Evolutionary conservation across 768 basidiomycete species (phyloP).

Genomic region (Macrolepiota albuminosa): DNA sequence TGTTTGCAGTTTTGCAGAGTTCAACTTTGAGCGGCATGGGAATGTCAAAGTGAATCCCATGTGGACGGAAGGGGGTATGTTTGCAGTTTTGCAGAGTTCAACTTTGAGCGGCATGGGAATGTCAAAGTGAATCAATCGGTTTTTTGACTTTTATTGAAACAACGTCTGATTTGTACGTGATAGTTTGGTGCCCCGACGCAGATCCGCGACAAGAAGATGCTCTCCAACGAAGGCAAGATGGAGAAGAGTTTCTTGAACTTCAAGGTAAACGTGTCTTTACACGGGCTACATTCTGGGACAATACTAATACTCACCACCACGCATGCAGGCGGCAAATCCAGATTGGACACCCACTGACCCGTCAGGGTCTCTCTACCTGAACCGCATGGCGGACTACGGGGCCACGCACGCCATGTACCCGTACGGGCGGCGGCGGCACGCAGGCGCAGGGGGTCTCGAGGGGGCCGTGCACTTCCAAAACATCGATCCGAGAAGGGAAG

Average conservation of each 20-base stretch:
- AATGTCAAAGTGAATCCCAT: constrained; percentile 78
- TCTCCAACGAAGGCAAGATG: constrained; percentile 96
- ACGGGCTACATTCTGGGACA: neutral
- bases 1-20: constrained; percentile 97
- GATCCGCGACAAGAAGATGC: constrained; percentile 65
- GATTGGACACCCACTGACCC: constrained; percentile 95
- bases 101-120: constrained; percentile 93
- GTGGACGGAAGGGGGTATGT: constrained; percentile 96
- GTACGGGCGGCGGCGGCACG: constrained; percentile 25
- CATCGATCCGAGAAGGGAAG: constrained; percentile 28
- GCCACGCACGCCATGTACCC: constrained; percentile 39
- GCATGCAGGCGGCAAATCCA: constrained; percentile 79
- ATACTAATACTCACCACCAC: neutral
- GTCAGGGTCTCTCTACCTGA: constrained; percentile 85
- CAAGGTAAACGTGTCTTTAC: constrained; percentile 43
- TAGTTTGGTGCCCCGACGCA: constrained; percentile 84
- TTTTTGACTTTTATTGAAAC: neutral
- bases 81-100: constrained; percentile 98
- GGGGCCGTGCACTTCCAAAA: constrained; percentile 28
- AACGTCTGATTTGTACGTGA: neutral
- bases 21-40: constrained; percentile 94
- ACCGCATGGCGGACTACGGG: constrained; percentile 70
- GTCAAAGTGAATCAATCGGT: constrained; percentile 53
- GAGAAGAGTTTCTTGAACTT: constrained; percentile 97
- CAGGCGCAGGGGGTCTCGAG: constrained; percentile 15